phyloP scores from a whole-genome alignment of 1,139 yeast genomes.

The Geotrichum fermentans region DNA sequence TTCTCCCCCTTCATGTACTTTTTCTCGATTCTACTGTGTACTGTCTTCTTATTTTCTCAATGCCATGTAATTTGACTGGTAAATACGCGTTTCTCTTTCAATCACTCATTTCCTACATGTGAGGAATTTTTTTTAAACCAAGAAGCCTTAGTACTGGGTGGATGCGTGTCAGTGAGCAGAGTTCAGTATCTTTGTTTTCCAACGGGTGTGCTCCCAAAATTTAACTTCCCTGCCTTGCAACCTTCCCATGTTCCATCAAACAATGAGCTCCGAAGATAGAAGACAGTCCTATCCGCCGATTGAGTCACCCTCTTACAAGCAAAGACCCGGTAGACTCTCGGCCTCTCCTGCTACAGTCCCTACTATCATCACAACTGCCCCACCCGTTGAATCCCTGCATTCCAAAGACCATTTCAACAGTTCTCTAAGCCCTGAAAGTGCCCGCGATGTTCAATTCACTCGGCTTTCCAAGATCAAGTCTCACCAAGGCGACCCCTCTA shows the following conservation, averaged over 20 bases:
- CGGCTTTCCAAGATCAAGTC: background rate
- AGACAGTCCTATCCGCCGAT: constrained; percentile 13
- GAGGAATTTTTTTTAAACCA: no score
- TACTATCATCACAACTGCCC: background rate
- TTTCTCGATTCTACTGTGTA: background rate
- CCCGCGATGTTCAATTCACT: constrained; percentile 2
- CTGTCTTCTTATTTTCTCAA: background rate
- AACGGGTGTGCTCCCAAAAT: no score
- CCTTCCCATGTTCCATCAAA: no score
- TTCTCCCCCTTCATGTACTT: background rate
- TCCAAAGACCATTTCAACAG: no score
- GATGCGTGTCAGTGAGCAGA: no score
- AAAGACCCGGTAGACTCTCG: background rate
- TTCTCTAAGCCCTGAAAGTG: background rate
- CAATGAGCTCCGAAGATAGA: constrained; percentile 8
- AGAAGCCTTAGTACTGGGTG: no score
- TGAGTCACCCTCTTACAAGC: background rate
- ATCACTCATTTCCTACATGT: no score
- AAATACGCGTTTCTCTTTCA: no score
- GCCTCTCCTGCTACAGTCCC: background rate
- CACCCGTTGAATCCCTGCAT: no score
- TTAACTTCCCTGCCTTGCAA: no score
- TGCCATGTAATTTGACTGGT: no score
- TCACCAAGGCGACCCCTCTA: background rate
- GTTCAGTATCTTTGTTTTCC: no score